A percentile compares a stretch with the other conserved stretches of the same genome.
phyloP scores from a whole-genome alignment of 371 early-diverging fungal species.

The Mucor indicus region DNA sequence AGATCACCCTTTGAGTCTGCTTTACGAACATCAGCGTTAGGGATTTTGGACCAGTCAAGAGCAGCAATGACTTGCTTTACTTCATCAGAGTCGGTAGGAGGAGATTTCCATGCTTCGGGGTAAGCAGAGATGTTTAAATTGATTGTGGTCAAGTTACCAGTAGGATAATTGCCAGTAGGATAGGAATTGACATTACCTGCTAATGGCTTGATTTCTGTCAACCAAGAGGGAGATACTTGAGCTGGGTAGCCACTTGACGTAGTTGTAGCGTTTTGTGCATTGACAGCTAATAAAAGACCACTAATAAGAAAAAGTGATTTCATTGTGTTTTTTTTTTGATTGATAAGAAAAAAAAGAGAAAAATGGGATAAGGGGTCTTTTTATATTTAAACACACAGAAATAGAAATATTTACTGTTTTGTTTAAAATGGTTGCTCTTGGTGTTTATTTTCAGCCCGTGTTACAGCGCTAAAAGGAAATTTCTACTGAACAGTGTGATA shows the following conservation, averaged over 20 bases:
- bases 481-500: too few species aligned
- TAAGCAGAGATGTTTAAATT: constrained; percentile 22
- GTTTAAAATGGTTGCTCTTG: too few species aligned
- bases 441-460: too few species aligned
- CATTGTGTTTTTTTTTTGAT: too few species aligned
- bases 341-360: too few species aligned
- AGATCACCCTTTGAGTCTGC: constrained; percentile 19
- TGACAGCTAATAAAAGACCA: too few species aligned
- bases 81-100: constrained; percentile 30
- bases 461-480: too few species aligned
- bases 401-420: too few species aligned
- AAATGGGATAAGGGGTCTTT: too few species aligned
- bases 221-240: constrained; percentile 23
- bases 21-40: constrained; percentile 29
- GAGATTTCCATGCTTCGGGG: constrained; percentile 36
- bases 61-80: constrained; percentile 33
- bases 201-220: constrained; percentile 13
- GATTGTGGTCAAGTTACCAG: constrained; percentile 24
- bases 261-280: too few species aligned
- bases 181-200: constrained; percentile 19
- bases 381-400: too few species aligned
- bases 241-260: constrained; percentile 19
- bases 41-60: constrained; percentile 44
- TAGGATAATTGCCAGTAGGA: constrained; percentile 19
- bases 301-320: too few species aligned